Conservation (phyloP, 2,329 filamentous ascomycete genomes). For the Ophiocordyceps camponoti-rufipedis region DNA sequence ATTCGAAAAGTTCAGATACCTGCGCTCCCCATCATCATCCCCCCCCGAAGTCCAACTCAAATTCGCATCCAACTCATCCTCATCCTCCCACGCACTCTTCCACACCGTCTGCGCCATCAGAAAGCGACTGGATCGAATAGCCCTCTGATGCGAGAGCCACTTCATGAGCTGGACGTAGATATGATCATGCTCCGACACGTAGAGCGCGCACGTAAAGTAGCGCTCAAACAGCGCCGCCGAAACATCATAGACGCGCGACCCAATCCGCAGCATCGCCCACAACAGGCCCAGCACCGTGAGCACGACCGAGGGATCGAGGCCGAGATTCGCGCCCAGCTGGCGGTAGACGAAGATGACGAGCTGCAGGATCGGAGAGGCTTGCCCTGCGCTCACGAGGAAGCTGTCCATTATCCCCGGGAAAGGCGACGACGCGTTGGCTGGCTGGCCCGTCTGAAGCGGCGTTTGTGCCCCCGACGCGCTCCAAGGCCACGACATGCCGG, state of each 20-base stretch:
- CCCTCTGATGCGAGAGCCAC: slow-evolving; percentile 35
- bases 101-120: slow-evolving; percentile 37
- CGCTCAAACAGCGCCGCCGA: slow-evolving; percentile 18
- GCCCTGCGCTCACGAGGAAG: slow-evolving; percentile 25
- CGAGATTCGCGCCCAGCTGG: slow-evolving; percentile 23
- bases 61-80: slow-evolving; percentile 16
- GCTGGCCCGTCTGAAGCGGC: too few relatives aligned
- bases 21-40: slow-evolving; percentile 16
- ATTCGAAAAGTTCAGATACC: slow-evolving; percentile 40
- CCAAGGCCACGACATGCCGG: too few relatives aligned
- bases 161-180: slow-evolving; percentile 41
- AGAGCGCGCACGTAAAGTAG: slow-evolving; percentile 32
- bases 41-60: neutral
- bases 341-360: slow-evolving; percentile 26
- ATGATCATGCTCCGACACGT: slow-evolving; percentile 34
- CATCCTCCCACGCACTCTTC: slow-evolving; percentile 37
- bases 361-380: slow-evolving; percentile 21
- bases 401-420: slow-evolving; percentile 14
- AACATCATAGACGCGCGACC: slow-evolving; percentile 15
- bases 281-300: slow-evolving; percentile 25
- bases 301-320: slow-evolving; percentile 28
- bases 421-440: neutral
- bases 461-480: too few relatives aligned
- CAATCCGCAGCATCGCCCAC: slow-evolving; percentile 25
- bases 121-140: slow-evolving; percentile 29